Base-by-base conservation (phyloP, 23 red algal genomes). In the Cyanidioschyzon merolae region DNA sequence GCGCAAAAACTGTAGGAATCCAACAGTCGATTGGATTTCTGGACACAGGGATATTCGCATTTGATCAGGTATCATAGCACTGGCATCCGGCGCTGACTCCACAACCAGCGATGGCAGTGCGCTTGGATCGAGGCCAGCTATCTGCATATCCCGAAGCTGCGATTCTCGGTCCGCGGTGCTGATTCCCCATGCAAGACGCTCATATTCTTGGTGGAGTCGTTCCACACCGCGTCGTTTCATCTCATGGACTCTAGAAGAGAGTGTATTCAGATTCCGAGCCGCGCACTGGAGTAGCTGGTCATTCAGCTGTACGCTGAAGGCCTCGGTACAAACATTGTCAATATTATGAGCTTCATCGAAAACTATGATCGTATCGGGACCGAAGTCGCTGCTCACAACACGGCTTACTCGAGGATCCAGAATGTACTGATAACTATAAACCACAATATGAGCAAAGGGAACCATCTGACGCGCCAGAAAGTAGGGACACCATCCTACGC, bases 271-370 rank as follows among this genome's bases (percentile, higher is more conserved):
- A 35, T 71, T 71, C 12, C 63, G 59, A n/a, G 37, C 59, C 1
- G 78, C 78, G 32, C 59, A 37, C 18, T 81, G 45, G 30, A 81
- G 59, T 1, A 58, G 59, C 37, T 40, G 59, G 38, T 40, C 68
- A 30, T 57, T 81, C 45, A 81, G 0, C 38, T 39, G 16, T 1
- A 81, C 41, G 2, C 58, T 71, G 24, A 81, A 57, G 0, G 78
- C 78, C 41, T 81, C 78, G 25, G 59, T 81, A 40, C 78, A 81
- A 17, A 81, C 78, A 57, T 81, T 81, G 45, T 81, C 78, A 1
- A 81, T 81, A 40, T 81, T 81, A 57, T 81, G 78, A 17, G 78
- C 78, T 40, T 81, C 78, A 40, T 81, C 89, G 68, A 81, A 81
- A 36, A 81, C 78, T 2, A 81, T 50, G 21, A 81, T 57, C 3